These are phyloP conservation scores for Coleophoma cylindrospora DNA, from an alignment of 2,329 filamentous ascomycete genomes.

Conservation along the genomic window DNA sequence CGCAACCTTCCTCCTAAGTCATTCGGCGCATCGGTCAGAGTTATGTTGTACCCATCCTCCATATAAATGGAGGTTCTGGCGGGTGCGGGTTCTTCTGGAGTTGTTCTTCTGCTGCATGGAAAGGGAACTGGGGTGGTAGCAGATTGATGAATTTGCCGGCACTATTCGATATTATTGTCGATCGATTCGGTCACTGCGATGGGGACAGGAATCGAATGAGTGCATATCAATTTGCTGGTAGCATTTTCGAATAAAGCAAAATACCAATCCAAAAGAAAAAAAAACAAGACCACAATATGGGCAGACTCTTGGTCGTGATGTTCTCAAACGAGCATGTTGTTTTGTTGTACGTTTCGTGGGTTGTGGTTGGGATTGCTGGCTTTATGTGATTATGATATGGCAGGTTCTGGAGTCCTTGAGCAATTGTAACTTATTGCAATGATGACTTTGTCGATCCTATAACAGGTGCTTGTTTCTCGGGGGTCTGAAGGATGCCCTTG, in stretches of 20 bases:
- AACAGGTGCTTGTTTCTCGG: too few species aligned
- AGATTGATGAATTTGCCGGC: conserved; percentile 56
- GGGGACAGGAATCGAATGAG: conserved; percentile 41
- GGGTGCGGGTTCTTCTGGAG: conserved; percentile 10
- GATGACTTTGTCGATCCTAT: too few species aligned
- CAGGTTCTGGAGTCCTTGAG: too few species aligned
- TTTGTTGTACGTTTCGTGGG: too few species aligned
- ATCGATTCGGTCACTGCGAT: conserved; percentile 39
- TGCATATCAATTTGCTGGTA: conserved; percentile 46
- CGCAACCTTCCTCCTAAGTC: conserved; percentile 93
- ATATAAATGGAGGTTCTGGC: conserved; percentile 69
- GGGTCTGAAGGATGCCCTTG: too few species aligned
- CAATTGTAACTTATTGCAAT: too few species aligned
- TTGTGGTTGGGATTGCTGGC: too few species aligned
- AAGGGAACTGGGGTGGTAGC: conserved; percentile 41
- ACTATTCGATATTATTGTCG: too few species aligned
- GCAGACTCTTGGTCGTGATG: conserved; percentile 9
- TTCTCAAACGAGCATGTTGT: not conserved
- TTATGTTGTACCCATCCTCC: conserved; percentile 97
- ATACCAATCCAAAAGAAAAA: conserved; percentile 21
- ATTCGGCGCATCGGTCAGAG: conserved; percentile 92
- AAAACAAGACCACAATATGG: not conserved
- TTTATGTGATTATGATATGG: too few species aligned
- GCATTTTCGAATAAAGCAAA: conserved; percentile 45
- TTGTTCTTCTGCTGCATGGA: too few species aligned